Evolutionary conservation across 768 basidiomycete genomes (phyloP), one percentile per base, ranked within the genome.

Genomic region (Galerina marginata): DNA sequence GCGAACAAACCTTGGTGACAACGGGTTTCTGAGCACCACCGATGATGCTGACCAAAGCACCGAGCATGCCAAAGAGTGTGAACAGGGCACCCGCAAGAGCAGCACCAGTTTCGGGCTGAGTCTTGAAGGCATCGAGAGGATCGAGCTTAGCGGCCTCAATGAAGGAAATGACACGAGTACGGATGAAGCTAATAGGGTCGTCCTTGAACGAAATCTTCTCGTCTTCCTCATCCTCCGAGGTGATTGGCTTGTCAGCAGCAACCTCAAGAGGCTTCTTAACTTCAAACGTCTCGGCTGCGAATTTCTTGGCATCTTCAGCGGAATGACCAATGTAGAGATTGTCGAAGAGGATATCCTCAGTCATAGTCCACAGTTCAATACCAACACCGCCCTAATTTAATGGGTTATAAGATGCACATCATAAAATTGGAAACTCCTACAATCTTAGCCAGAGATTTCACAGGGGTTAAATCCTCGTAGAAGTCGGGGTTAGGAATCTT

Each of bases 291-390:
- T 96, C 93, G 14, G 80, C 77, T 57, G 95, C 93, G 66, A 99
- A 77, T 10, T 79, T 76, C 74, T 91, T 87, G 63, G 97, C 97
- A 61, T 96, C 94, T 40, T 87, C 86, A 59, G 86, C 72, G 16
- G 95, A 96, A 82, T 95, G 90, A 60, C 95, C 95, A 59, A 99
- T 76, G 80, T 95, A 99, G 71, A 99, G 87, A 81, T 94, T 95
- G 77, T 93, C 88, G 74, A 95, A 96, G 67, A 95, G 83, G 67
- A 95, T 95, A 71, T 93, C 90, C 76, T 92, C 92, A 44, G 96
- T 96, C 97, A 99, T 99, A 47, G 96, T 96, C 97, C 97, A 99
- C 68, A 99, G 88, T 77, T 99, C 97, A 66, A 99, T 96, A 71
- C 96, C 96, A 62, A 97, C 86, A 78, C 95, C 95, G 66, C 93